Base-by-base conservation (phyloP, 73 alveolate genomes). In the Blepharisma japonicum region DNA sequence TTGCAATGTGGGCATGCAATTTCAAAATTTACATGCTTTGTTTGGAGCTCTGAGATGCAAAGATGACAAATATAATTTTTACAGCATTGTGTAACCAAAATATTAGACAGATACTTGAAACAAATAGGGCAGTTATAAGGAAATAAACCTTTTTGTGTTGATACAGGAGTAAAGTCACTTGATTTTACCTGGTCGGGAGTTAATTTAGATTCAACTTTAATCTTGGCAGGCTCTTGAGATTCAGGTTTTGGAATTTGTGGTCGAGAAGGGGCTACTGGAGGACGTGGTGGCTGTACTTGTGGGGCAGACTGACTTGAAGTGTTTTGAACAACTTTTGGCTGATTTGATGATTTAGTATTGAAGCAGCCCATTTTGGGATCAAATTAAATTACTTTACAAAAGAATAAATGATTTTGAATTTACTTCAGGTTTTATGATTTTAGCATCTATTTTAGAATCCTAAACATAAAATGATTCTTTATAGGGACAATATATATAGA, bases 1-100 rank as follows among this genome's bases (percentile, higher is more conserved):
- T 61, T 61, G 21, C 77, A 61, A 27, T 61, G 77, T 61, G 77
- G 77, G 53, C 77, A 61, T 1, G 77, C 50, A 53, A 53, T 20
- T 53, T 53, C 67, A 53, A 53, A 53, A 11, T 61, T 61, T 27
- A 25, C 50, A 20, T 61, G 18, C 53, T 61, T 61, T 9, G 39
- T 14, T 2, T n/a, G 18, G 2, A 61, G 21, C 18, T 61, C 77
- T 25, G 14, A 9, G 14, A 61, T 61, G 4, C 77, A 61, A 11
- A 61, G 21, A 38, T 61, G 77, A 27, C 77, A 61, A 21, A 61
- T 61, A 27, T 61, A 61, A 11, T 61, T n/a, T 61, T 61, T 61
- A 61, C 77, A 61, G 50, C 77, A 61, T 27, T 61, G 14, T 25
- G 53, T 21, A 25, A 25, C 42, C 14, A 61, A 21, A 2, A 61